These are phyloP conservation scores for Sarcodon aspratus DNA, from an alignment of 768 basidiomycete genomes.

Conservation along the genomic window DNA sequence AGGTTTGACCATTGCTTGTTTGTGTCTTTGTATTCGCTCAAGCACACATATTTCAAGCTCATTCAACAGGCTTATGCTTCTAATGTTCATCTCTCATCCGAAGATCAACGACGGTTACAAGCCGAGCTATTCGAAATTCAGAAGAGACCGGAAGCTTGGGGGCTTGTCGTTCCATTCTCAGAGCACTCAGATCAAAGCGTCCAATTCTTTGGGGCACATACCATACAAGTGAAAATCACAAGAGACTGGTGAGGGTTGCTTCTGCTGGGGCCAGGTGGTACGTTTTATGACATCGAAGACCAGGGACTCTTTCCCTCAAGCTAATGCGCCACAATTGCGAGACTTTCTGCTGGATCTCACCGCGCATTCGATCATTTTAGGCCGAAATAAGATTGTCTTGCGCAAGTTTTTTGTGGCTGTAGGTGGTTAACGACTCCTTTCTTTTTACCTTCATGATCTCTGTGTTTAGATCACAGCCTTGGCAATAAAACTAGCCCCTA, in stretches of 20 bases:
- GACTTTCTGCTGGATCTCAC: slow-evolving; percentile 64
- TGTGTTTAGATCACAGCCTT: slow-evolving; percentile 44
- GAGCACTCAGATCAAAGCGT: slow-evolving; percentile 68
- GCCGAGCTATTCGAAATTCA: slow-evolving; percentile 70
- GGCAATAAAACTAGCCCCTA: slow-evolving; percentile 58
- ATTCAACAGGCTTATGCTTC: slow-evolving; percentile 61
- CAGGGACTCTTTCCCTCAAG: slow-evolving; percentile 68
- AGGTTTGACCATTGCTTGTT: slow-evolving; percentile 6
- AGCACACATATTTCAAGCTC: slow-evolving; percentile 28
- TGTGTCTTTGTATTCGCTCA: slow-evolving; percentile 5
- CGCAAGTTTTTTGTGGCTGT: slow-evolving; percentile 86
- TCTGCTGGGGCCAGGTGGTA: neutral
- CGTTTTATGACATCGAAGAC: neutral
- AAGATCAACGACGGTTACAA: slow-evolving; percentile 52
- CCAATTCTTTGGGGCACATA: slow-evolving; percentile 93
- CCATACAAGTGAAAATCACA: slow-evolving; percentile 86
- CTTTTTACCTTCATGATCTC: slow-evolving; percentile 1
- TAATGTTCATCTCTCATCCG: slow-evolving; percentile 35
- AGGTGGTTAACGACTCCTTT: slow-evolving; percentile 17
- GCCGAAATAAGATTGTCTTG: slow-evolving; percentile 59
- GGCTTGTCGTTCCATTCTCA: slow-evolving; percentile 67
- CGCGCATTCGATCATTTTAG: slow-evolving; percentile 45
- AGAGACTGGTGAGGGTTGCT: slow-evolving; percentile 65
- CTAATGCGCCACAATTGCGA: slow-evolving; percentile 45
- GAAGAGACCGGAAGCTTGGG: slow-evolving; percentile 74